Evolutionary conservation across 208 protist genomes (phyloP).

Genomic region (Crithidia sp.): DNA sequence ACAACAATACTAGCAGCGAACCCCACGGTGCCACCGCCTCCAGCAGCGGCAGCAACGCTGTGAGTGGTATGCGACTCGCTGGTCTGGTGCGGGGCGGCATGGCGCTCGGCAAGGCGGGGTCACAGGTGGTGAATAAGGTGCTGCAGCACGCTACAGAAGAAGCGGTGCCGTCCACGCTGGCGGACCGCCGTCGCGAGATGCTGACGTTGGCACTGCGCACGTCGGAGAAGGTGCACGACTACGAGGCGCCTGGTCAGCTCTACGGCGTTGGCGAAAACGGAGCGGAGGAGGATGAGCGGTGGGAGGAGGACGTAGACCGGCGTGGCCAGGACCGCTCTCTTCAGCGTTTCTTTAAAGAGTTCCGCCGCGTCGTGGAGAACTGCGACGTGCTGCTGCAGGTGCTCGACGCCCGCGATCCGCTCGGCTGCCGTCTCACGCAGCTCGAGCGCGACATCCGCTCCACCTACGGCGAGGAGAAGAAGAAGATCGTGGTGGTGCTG

Average conservation of each 20-base stretch:
- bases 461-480: conserved; percentile 88
- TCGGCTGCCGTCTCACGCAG: conserved; percentile 94
- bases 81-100: conserved; percentile 21
- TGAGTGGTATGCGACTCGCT: conserved; percentile 11
- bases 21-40: neutral
- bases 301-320: conserved; percentile 57
- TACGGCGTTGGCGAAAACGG: conserved; percentile 20
- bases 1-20: neutral
- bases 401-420: conserved; percentile 97
- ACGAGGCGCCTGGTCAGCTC: conserved; percentile 64
- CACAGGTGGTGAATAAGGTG: conserved; percentile 20
- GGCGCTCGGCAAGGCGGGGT: conserved; percentile 6
- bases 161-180: conserved; percentile 33
- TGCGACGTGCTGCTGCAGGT: conserved; percentile 98
- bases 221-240: conserved; percentile 76
- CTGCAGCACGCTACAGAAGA: conserved; percentile 14
- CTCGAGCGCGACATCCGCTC: conserved; percentile 94
- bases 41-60: conserved; percentile 1
- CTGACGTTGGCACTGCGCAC: conserved; percentile 69
- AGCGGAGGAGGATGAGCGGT: conserved; percentile 36
- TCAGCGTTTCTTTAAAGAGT: conserved; percentile 91
- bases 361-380: conserved; percentile 91
- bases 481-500: conserved; percentile 95
- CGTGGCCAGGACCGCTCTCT: conserved; percentile 75
- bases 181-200: conserved; percentile 72